Percentiles rank a stretch among this genome's conserved stretches.
Conservation (phyloP, 2,329 filamentous ascomycete genomes). For the Penicillium occitanis region DNA sequence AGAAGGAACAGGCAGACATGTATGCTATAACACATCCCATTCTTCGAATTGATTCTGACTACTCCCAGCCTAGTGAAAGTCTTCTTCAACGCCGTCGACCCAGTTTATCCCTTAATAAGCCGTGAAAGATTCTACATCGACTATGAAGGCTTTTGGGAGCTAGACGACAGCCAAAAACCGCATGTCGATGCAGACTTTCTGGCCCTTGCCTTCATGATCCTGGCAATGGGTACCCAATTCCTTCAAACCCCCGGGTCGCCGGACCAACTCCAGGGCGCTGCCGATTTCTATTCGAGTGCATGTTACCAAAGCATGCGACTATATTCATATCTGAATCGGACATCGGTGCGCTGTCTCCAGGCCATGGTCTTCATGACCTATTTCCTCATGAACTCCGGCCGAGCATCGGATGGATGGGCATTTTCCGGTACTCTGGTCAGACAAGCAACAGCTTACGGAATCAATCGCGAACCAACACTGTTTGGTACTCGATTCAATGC, state of each 20-base stretch:
- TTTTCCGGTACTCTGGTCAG: conserved; percentile 21
- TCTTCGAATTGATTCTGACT: background rate
- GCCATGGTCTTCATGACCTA: conserved; percentile 23
- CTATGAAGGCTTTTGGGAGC: conserved; percentile 21
- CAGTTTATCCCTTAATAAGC: conserved; percentile 21
- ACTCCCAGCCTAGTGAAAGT: conserved; percentile 15
- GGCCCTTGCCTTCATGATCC: conserved; percentile 21
- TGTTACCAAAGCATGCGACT: conserved; percentile 21
- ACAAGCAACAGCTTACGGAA: conserved; percentile 20
- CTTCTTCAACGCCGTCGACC: conserved; percentile 22
- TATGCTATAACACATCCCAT: background rate
- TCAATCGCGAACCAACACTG: conserved; percentile 21
- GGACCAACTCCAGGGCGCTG: background rate
- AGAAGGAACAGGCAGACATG: conserved; percentile 22
- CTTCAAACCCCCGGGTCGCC: conserved; percentile 8
- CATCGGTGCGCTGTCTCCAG: conserved; percentile 20
- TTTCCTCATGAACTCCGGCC: conserved; percentile 20
- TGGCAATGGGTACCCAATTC: conserved; percentile 23
- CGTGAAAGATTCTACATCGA: conserved; percentile 19
- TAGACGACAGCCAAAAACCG: conserved; percentile 9
- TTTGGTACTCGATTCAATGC: conserved; percentile 16
- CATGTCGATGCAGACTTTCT: conserved; percentile 21
- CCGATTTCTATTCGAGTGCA: conserved; percentile 23
- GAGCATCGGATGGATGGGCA: conserved; percentile 21
- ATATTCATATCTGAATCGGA: conserved; percentile 21